These are phyloP conservation scores for Tetragonia tetragonoides DNA, from an alignment of 148 eudicot species.

Conservation along the genomic window DNA sequence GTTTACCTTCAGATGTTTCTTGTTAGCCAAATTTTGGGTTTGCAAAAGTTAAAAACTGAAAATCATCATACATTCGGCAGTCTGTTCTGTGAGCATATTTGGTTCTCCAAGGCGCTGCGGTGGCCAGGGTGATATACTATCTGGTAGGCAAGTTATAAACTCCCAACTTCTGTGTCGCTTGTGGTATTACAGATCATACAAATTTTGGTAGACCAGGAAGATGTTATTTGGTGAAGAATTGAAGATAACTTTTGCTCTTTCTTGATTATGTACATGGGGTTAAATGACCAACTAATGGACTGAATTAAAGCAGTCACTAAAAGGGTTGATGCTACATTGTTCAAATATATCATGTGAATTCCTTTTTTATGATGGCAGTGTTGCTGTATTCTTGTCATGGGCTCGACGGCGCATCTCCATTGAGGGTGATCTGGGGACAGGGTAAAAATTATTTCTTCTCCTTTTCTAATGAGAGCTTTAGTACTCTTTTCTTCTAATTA, in stretches of 20 bases:
- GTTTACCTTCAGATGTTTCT: constrained; percentile 4
- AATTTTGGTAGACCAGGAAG: not conserved
- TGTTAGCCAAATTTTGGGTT: not conserved
- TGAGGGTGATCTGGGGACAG: constrained; percentile 29
- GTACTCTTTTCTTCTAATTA: not conserved
- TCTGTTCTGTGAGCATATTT: constrained; percentile 64
- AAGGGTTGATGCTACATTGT: not conserved
- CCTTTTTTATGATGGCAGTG: constrained; percentile 41
- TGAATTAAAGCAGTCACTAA: not conserved
- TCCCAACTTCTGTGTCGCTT: not conserved
- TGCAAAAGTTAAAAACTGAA: not conserved
- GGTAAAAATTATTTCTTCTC: constrained; percentile 15
- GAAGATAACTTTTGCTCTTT: not conserved
- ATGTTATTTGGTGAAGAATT: not conserved
- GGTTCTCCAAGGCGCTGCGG: constrained; percentile 99
- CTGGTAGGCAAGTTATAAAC: constrained; percentile 67
- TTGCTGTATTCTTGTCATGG: constrained; percentile 84
- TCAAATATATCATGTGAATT: not conserved
- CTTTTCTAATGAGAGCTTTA: not conserved
- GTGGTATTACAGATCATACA: not conserved
- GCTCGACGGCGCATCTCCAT: constrained; percentile 48
- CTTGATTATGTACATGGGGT: too few relatives aligned
- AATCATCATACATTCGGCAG: constrained; percentile 39
- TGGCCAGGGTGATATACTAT: constrained; percentile 98
- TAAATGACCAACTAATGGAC: too few relatives aligned